Evolutionary conservation across 495 filamentous ascomycete genomes (phyloP).

Genomic region (Penicillium odoratum): DNA sequence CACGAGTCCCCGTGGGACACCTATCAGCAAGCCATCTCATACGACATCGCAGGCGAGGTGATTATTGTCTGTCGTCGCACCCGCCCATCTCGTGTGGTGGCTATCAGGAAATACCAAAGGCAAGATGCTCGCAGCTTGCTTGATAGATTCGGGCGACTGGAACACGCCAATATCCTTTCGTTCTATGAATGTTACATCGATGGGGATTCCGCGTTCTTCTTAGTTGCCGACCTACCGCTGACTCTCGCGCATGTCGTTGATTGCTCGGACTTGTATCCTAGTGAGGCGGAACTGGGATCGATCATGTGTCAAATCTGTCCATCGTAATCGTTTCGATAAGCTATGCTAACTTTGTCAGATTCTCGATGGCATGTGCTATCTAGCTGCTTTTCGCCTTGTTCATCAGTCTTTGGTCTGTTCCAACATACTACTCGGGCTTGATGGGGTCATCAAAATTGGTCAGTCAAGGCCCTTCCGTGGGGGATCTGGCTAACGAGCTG

Average conservation of each 20-base stretch:
- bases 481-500: slow-evolving; percentile 1
- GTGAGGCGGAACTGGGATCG: slow-evolving; percentile 9
- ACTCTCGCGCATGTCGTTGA: slow-evolving; percentile 1
- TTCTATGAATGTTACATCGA: slow-evolving; percentile 4
- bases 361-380: slow-evolving; percentile 7
- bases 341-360: slow-evolving; percentile 11
- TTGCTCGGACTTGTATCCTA: slow-evolving; percentile 3
- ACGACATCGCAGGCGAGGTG: slow-evolving; percentile 9
- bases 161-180: not conserved
- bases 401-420: slow-evolving; percentile 1
- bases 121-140: slow-evolving; percentile 9
- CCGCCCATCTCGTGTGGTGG: slow-evolving; percentile 10
- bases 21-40: slow-evolving; percentile 10
- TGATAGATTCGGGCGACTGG: slow-evolving; percentile 5
- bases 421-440: slow-evolving; percentile 7
- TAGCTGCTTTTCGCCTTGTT: slow-evolving; percentile 5
- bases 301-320: slow-evolving; percentile 8
- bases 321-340: not conserved
- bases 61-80: slow-evolving; percentile 8
- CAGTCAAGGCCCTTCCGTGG: not conserved
- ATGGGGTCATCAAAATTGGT: slow-evolving; percentile 16
- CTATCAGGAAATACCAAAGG: slow-evolving; percentile 8
- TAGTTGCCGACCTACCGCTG: slow-evolving; percentile 10
- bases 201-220: slow-evolving; percentile 6
- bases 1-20: slow-evolving; percentile 11